Percentiles rank a stretch among this genome's conserved stretches.
These are phyloP conservation scores for Papiliotrema flavescens DNA, from an alignment of 1,284 basidiomycete species.

Conservation along the genomic window DNA sequence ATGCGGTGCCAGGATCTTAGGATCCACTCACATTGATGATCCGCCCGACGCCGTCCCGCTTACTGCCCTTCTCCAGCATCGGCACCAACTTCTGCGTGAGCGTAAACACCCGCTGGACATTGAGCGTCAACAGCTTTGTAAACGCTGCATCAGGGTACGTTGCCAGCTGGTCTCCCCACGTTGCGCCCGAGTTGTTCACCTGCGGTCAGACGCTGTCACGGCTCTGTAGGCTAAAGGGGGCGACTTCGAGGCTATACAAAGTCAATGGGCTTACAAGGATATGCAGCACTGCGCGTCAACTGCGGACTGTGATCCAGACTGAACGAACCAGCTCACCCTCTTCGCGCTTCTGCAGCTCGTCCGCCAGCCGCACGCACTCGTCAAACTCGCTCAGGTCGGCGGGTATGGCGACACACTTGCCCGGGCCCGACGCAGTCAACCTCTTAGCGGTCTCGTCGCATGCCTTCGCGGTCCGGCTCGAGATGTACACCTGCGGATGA, in stretches of 20 bases:
- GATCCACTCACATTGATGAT: slow-evolving; percentile 60
- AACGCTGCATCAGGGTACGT: slow-evolving; percentile 55
- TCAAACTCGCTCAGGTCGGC: slow-evolving; percentile 61
- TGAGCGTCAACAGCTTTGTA: slow-evolving; percentile 57
- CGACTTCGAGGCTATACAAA: not conserved
- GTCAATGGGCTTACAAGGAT: slow-evolving; percentile 2
- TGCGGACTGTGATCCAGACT: no score
- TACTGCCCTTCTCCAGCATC: slow-evolving; percentile 57
- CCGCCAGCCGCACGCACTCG: slow-evolving; percentile 58
- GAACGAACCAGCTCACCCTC: slow-evolving; percentile 45
- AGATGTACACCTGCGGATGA: slow-evolving; percentile 61
- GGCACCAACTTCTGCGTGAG: slow-evolving; percentile 65
- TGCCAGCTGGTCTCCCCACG: slow-evolving; percentile 60
- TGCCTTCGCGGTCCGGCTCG: slow-evolving; percentile 59
- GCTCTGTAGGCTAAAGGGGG: no score
- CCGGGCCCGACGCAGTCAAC: slow-evolving; percentile 58
- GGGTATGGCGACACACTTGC: slow-evolving; percentile 58
- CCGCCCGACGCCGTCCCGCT: slow-evolving; percentile 53
- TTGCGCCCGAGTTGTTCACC: slow-evolving; percentile 66
- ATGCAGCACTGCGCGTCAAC: not conserved
- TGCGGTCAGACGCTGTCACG: not conserved
- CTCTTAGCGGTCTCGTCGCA: slow-evolving; percentile 59
- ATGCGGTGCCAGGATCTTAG: no score
- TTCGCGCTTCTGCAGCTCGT: slow-evolving; percentile 57
- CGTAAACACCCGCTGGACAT: slow-evolving; percentile 67